phyloP scores from a whole-genome alignment of 495 filamentous ascomycete species.

The Cenococcum geophilum region DNA sequence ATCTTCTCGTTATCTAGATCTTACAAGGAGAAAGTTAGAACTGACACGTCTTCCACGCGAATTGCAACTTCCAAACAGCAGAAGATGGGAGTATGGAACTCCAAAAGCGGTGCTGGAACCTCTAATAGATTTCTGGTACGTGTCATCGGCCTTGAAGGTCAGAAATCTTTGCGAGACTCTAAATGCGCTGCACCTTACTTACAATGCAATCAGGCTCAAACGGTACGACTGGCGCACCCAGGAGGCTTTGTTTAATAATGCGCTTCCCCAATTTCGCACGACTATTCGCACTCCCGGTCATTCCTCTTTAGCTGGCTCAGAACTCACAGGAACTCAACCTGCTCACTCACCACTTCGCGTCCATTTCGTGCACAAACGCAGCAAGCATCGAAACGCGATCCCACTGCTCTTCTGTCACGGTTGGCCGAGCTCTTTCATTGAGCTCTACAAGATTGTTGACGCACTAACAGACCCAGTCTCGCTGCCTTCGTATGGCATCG shows the following conservation, averaged over 20 bases:
- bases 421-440: conserved; percentile 38
- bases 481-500: conserved; percentile 20
- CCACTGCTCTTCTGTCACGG: conserved; percentile 39
- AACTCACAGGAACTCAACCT: not conserved
- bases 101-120: conserved; percentile 37
- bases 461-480: conserved; percentile 33
- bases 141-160: too few species aligned
- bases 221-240: conserved; percentile 55
- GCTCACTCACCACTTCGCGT: conserved; percentile 25
- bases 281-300: conserved; percentile 34
- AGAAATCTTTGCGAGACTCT: too few species aligned
- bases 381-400: conserved; percentile 31
- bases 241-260: conserved; percentile 50
- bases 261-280: conserved; percentile 56
- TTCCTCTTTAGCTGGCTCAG: not conserved
- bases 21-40: conserved; percentile 40
- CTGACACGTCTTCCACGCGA: conserved; percentile 38
- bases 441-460: conserved; percentile 34
- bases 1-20: conserved; percentile 36
- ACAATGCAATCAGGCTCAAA: conserved; percentile 45
- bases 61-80: conserved; percentile 23
- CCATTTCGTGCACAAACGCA: conserved; percentile 39
- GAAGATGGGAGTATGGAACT: conserved; percentile 35
- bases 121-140: conserved; percentile 39
- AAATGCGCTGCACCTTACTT: not conserved